These are phyloP conservation scores for Rhexocercosporidium sp. DNA, from an alignment of 2,329 filamentous ascomycete genomes.

Conservation along the genomic window DNA sequence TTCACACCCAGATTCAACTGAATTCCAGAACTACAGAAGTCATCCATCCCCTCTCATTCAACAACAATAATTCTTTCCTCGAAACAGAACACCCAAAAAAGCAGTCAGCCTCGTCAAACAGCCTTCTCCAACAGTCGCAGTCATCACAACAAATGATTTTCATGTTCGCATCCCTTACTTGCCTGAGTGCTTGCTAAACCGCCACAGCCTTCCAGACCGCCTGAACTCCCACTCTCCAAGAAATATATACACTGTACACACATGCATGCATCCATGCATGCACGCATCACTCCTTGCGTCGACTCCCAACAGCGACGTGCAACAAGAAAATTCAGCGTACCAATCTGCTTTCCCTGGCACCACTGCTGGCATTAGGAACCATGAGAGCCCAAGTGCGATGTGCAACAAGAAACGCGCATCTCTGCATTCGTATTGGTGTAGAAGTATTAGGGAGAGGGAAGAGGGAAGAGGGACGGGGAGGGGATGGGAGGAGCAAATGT, in stretches of 20 bases:
- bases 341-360: background rate
- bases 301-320: background rate
- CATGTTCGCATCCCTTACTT: no score
- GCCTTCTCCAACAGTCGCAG: no score
- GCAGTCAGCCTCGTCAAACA: no score
- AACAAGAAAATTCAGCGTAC: background rate
- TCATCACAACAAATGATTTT: no score
- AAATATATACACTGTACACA: no score
- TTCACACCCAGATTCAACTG: no score
- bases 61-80: no score
- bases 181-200: no score
- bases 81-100: no score
- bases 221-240: background rate
- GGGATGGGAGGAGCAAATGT: background rate
- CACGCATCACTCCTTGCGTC: background rate
- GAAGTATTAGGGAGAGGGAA: background rate
- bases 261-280: background rate
- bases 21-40: no score
- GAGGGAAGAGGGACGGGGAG: background rate
- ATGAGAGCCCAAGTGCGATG: constrained; percentile 3
- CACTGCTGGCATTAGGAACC: background rate
- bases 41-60: no score
- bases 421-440: background rate
- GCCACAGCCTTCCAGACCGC: background rate
- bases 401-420: background rate